Evolutionary conservation across 257 asterid species (phyloP).

Genomic region (Solanum tacnaense): DNA sequence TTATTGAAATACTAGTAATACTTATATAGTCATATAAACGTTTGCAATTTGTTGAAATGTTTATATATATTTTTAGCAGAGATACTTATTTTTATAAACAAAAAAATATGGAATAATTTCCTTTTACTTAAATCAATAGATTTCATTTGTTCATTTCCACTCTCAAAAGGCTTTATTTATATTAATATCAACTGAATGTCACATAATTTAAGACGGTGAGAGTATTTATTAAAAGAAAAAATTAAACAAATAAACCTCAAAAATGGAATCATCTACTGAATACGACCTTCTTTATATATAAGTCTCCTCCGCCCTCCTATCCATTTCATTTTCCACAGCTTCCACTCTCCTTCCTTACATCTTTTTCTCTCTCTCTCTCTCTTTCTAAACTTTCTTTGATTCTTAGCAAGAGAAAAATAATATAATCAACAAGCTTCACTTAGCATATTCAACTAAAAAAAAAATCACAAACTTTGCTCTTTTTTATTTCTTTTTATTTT

Average conservation of each 20-base stretch:
- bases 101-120: too few relatives aligned
- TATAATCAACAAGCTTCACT: neutral
- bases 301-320: neutral
- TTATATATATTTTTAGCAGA: too few relatives aligned
- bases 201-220: neutral
- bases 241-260: neutral
- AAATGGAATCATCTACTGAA: neutral
- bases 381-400: neutral
- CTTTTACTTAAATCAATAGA: too few relatives aligned
- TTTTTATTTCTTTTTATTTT: neutral
- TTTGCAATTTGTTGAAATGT: neutral
- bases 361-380: neutral
- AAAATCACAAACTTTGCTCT: neutral
- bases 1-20: neutral
- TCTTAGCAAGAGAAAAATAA: neutral
- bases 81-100: too few relatives aligned
- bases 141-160: too few relatives aligned
- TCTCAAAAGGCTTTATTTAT: neutral
- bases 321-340: slow-evolving; percentile 4
- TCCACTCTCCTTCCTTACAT: neutral
- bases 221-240: neutral
- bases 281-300: neutral
- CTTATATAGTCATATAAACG: too few relatives aligned
- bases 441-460: neutral
- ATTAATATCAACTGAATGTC: neutral